A percentile compares a stretch with the other conserved stretches of the same genome.
phyloP scores from a whole-genome alignment of 805 yeast genomes.

The Metschnikowia lachancei region DNA sequence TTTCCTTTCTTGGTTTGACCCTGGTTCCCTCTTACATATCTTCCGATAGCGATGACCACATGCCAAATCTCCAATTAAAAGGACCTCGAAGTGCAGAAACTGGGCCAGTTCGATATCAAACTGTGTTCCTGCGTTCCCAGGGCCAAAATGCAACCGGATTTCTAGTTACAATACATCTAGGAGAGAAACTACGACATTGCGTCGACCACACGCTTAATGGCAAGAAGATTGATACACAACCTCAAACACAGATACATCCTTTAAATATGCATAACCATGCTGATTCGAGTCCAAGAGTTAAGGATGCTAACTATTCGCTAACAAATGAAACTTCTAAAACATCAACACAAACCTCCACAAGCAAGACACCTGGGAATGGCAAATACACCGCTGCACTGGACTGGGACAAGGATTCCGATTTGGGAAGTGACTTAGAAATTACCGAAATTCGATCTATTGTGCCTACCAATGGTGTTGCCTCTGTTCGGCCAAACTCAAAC shows the following conservation, averaged over 20 bases:
- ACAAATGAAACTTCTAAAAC: neutral
- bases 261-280: neutral
- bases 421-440: conserved; percentile 19
- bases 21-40: neutral
- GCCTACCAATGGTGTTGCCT: neutral
- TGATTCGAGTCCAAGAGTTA: neutral
- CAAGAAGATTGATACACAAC: neutral
- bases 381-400: neutral
- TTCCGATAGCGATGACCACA: conserved; percentile 8
- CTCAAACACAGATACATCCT: neutral
- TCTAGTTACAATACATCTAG: conserved; percentile 13
- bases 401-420: neutral
- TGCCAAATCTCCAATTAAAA: conserved; percentile 15
- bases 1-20: neutral
- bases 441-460: conserved; percentile 13
- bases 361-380: neutral
- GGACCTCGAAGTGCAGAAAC: conserved; percentile 15
- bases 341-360: neutral
- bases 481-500: neutral
- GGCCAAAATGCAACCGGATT: conserved; percentile 8
- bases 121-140: conserved; percentile 9
- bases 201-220: neutral
- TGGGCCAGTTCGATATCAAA: conserved; percentile 15
- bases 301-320: neutral
- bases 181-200: conserved; percentile 12